Conservation (phyloP, 1,284 basidiomycete species). For the Sanguinoderma infundibulare region DNA sequence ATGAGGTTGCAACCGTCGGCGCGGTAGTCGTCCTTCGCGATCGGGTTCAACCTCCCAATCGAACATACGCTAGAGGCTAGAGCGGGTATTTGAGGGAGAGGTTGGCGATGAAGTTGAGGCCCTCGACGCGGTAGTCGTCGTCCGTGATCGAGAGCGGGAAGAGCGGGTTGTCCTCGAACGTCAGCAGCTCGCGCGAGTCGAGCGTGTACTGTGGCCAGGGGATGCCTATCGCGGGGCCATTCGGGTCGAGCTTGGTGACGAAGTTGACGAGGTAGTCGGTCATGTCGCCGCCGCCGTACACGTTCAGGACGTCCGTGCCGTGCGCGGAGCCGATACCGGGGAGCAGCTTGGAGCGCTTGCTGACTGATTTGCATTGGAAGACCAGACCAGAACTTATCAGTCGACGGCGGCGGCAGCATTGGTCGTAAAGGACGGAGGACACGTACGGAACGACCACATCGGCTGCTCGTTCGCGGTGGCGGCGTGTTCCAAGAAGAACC, state of each 20-base stretch:
- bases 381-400: neutral
- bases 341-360: slow-evolving; percentile 46
- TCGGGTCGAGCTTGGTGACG: slow-evolving; percentile 33
- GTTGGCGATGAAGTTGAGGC: slow-evolving; percentile 44
- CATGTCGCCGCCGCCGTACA: slow-evolving; percentile 28
- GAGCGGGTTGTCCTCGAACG: slow-evolving; percentile 29
- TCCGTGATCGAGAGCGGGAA: slow-evolving; percentile 31
- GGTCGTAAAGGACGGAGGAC: neutral
- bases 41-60: too few relatives aligned
- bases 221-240: slow-evolving; percentile 23
- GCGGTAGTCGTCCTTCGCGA: too few relatives aligned
- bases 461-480: slow-evolving; percentile 46
- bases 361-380: slow-evolving; percentile 39
- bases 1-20: too few relatives aligned
- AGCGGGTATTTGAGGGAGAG: slow-evolving; percentile 44
- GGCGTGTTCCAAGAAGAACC: slow-evolving; percentile 35
- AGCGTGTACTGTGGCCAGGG: slow-evolving; percentile 28
- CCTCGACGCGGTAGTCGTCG: slow-evolving; percentile 38
- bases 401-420: too few relatives aligned
- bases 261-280: slow-evolving; percentile 33
- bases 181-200: slow-evolving; percentile 25
- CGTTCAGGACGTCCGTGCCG: slow-evolving; percentile 27
- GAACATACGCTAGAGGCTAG: too few relatives aligned
- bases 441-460: slow-evolving; percentile 53
- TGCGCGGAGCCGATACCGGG: slow-evolving; percentile 46